Evolutionary conservation across 805 yeast genomes (phyloP).

Genomic region (Saccharomycopsis capsularis): DNA sequence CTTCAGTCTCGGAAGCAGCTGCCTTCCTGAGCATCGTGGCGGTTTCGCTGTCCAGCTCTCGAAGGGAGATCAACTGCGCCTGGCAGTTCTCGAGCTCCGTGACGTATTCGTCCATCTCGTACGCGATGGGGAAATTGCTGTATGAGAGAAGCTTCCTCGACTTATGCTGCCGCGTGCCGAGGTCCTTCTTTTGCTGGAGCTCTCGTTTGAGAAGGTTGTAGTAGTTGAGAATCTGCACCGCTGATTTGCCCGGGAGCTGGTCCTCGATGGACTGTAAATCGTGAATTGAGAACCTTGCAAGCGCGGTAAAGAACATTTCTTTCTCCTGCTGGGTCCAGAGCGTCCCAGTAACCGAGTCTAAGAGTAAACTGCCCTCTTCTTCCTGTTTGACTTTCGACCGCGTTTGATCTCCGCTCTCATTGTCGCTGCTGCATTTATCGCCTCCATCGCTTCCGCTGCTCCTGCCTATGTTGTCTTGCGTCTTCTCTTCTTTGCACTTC

Average conservation of each 20-base stretch:
- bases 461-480: too few relatives aligned
- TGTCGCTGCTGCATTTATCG: neutral
- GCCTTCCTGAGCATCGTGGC: neutral
- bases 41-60: neutral
- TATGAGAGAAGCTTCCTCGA: conserved; percentile 30
- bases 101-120: conserved; percentile 42
- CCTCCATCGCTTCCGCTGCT: neutral
- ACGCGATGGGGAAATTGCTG: conserved; percentile 44
- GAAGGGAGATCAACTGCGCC: conserved; percentile 24
- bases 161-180: conserved; percentile 7
- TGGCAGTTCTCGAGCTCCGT: conserved; percentile 40
- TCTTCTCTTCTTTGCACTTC: too few relatives aligned
- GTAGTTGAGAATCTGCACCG: conserved; percentile 39
- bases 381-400: neutral
- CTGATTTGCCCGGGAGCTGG: conserved; percentile 36
- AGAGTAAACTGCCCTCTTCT: neutral
- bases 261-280: conserved; percentile 35
- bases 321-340: conserved; percentile 46
- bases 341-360: conserved; percentile 27
- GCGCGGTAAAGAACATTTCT: conserved; percentile 41
- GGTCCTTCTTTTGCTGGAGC: conserved; percentile 29
- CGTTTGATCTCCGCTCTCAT: neutral
- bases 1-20: neutral
- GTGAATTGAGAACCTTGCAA: conserved; percentile 45
- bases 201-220: conserved; percentile 34